Conservation (phyloP, 202 grass and related monocot genomes). For the Saccharum hybrid region DNA sequence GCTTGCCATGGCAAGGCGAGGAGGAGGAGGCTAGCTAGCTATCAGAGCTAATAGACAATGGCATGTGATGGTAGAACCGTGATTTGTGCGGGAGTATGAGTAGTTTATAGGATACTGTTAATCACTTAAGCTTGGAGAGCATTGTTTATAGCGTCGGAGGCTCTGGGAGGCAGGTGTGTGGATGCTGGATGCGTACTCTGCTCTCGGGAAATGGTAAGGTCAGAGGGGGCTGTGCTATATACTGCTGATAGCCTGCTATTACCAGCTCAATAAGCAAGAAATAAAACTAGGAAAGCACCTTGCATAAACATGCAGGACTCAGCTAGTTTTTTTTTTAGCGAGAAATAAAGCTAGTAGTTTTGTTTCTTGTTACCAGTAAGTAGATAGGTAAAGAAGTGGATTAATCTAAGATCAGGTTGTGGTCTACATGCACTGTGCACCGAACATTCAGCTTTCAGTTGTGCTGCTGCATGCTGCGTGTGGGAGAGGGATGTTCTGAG, state of each 20-base stretch:
- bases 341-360: too few species aligned
- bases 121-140: neutral
- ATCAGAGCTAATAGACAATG: neutral
- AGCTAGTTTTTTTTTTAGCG: too few species aligned
- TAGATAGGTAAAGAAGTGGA: too few species aligned
- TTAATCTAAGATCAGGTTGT: neutral
- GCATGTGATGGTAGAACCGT: neutral
- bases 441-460: neutral
- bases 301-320: neutral
- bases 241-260: neutral
- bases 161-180: neutral
- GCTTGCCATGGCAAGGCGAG: neutral
- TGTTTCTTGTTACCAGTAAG: neutral
- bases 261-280: neutral
- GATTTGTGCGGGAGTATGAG: neutral
- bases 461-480: neutral
- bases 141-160: constrained; percentile 25
- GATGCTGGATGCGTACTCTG: neutral
- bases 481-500: neutral
- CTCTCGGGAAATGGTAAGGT: constrained; percentile 26
- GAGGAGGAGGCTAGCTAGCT: neutral
- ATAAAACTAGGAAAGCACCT: too few species aligned
- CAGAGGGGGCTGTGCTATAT: constrained; percentile 17
- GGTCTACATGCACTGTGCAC: neutral
- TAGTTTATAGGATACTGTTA: neutral